These are phyloP conservation scores for Cerioporus squamosus DNA, from an alignment of 1,284 basidiomycete species.

Conservation along the genomic window DNA sequence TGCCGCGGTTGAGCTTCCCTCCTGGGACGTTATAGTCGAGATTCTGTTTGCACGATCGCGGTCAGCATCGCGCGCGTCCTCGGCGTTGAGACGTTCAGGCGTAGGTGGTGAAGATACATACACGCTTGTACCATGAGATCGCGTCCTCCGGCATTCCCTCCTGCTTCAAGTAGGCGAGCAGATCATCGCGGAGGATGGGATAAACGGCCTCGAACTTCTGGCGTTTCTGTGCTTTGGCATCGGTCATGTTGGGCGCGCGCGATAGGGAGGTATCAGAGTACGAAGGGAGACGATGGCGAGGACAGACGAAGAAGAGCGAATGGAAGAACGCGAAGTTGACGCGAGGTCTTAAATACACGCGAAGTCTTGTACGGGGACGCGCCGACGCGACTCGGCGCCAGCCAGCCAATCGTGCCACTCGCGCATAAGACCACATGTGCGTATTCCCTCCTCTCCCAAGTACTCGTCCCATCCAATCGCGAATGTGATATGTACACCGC, in stretches of 20 bases:
- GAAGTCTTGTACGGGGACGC: too few relatives aligned
- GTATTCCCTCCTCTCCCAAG: too few relatives aligned
- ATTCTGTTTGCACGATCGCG: slow-evolving; percentile 53
- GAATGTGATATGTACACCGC: slow-evolving; percentile 73
- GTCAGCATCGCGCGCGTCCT: background rate
- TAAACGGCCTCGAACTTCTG: slow-evolving; percentile 58
- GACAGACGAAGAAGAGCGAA: too few relatives aligned
- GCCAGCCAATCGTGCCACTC: too few relatives aligned
- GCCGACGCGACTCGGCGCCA: too few relatives aligned
- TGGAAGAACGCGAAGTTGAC: too few relatives aligned
- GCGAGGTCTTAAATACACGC: too few relatives aligned
- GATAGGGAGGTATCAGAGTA: too few relatives aligned
- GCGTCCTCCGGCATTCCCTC: slow-evolving; percentile 86
- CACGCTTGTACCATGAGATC: slow-evolving; percentile 79
- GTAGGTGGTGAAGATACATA: slow-evolving; percentile 39
- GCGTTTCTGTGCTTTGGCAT: slow-evolving; percentile 48
- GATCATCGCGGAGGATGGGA: slow-evolving; percentile 56
- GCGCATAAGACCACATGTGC: too few relatives aligned
- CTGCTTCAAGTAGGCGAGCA: slow-evolving; percentile 65
- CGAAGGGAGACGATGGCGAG: too few relatives aligned
- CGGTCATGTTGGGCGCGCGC: slow-evolving; percentile 17
- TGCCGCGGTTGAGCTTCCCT: slow-evolving; percentile 95
- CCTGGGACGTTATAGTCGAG: slow-evolving; percentile 95
- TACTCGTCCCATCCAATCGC: too few relatives aligned
- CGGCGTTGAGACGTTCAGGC: background rate